A percentile compares a stretch with the other conserved stretches of the same genome.
These are phyloP conservation scores for Russula griseocarnosa DNA, from an alignment of 768 basidiomycete genomes.

Conservation along the genomic window DNA sequence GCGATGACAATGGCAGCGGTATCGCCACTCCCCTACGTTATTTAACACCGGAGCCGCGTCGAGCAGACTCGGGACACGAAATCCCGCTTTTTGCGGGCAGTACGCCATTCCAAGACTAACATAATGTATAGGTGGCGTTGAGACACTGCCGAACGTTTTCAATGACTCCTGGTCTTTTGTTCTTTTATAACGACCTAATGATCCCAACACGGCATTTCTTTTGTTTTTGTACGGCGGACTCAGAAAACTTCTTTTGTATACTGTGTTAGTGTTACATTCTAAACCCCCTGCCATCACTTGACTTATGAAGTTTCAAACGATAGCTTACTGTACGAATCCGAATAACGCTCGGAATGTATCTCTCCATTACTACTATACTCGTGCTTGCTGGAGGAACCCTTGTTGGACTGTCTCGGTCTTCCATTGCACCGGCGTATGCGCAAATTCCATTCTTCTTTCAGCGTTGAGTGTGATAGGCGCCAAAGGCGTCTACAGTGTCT, in stretches of 20 bases:
- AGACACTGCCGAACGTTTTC: neutral
- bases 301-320: neutral
- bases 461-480: neutral
- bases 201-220: neutral
- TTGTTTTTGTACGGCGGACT: conserved; percentile 1
- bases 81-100: conserved; percentile 23
- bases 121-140: neutral
- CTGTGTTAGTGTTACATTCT: neutral
- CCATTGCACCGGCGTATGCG: neutral
- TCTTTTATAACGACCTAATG: conserved; percentile 11
- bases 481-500: neutral
- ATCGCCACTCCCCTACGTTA: neutral
- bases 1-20: neutral
- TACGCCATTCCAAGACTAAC: conserved; percentile 10
- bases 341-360: neutral
- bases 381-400: neutral
- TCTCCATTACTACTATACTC: conserved; percentile 9
- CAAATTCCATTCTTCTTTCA: conserved; percentile 6
- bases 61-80: conserved; percentile 17
- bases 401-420: neutral
- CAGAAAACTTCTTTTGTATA: neutral
- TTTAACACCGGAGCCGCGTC: conserved; percentile 13
- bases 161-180: conserved; percentile 1
- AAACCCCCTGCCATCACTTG: neutral
- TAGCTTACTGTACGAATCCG: conserved; percentile 10